These are phyloP conservation scores for Schizophyllum amplum DNA, from an alignment of 1,284 basidiomycete genomes.

Conservation along the genomic window DNA sequence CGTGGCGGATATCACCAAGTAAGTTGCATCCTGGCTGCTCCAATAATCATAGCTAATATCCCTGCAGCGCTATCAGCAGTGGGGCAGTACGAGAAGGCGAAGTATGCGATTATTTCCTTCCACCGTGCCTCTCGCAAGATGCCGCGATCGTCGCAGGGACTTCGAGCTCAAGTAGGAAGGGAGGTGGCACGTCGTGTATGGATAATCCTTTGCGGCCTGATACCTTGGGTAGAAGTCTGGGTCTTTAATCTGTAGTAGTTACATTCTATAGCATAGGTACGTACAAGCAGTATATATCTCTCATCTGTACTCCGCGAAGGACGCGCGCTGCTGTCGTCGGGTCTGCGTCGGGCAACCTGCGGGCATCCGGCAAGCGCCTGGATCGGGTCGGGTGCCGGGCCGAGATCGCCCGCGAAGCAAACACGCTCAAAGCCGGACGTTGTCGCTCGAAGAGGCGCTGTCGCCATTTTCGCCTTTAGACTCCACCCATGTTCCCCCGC, in stretches of 20 bases:
- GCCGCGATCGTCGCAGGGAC: slow-evolving; percentile 52
- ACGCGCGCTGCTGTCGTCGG: neutral
- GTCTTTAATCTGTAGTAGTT: neutral
- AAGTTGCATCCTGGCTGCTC: neutral
- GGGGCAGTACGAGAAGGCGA: slow-evolving; percentile 71
- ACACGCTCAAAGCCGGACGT: neutral
- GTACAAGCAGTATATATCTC: neutral
- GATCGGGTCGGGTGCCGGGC: neutral
- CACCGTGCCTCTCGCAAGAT: slow-evolving; percentile 63
- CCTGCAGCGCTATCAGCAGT: slow-evolving; percentile 49
- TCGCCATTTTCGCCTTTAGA: neutral
- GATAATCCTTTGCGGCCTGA: neutral
- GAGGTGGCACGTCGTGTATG: too few relatives aligned
- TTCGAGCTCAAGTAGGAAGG: neutral
- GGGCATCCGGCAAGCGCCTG: too few relatives aligned
- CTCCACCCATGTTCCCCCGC: slow-evolving; percentile 44
- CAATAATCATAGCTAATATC: neutral
- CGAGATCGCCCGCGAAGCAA: neutral
- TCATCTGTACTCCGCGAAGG: too few relatives aligned
- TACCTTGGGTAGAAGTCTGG: neutral
- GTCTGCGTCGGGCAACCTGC: too few relatives aligned
- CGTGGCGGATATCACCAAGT: slow-evolving; percentile 68
- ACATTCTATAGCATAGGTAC: neutral
- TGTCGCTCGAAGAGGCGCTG: neutral
- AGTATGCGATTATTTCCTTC: slow-evolving; percentile 60